A percentile compares a stretch with the other conserved stretches of the same genome.
Evolutionary conservation across 345 rosid species (phyloP).

Genomic region (Draba incana): DNA sequence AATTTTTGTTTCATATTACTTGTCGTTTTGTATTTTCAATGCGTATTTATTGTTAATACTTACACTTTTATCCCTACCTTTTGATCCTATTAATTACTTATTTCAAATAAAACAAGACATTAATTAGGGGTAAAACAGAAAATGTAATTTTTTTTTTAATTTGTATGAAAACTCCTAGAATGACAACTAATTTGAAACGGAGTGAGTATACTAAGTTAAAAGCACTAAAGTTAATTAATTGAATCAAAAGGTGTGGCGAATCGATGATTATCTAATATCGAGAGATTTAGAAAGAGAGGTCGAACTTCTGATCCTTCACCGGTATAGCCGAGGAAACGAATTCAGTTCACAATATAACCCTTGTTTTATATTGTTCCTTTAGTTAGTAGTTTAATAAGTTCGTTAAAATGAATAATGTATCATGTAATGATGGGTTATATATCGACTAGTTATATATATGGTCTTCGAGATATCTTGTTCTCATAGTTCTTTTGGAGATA

Average conservation of each 20-base stretch:
- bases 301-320: constrained; percentile 26
- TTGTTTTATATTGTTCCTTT: neutral
- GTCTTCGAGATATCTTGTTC: neutral
- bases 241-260: neutral
- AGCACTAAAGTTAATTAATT: neutral
- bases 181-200: too few species aligned
- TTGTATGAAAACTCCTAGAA: too few species aligned
- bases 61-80: too few species aligned
- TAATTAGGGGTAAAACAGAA: too few species aligned
- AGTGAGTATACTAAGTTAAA: too few species aligned
- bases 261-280: neutral
- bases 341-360: constrained; percentile 37
- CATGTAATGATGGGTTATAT: constrained; percentile 5
- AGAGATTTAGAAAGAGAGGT: constrained; percentile 28
- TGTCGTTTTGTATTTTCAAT: too few species aligned
- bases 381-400: neutral
- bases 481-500: neutral
- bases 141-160: too few species aligned
- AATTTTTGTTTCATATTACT: too few species aligned
- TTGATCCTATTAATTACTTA: too few species aligned
- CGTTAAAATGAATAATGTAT: constrained; percentile 11
- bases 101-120: too few species aligned
- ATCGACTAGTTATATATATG: neutral
- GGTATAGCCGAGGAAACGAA: constrained; percentile 32
- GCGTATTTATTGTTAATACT: too few species aligned